A percentile compares a stretch with the other conserved stretches of the same genome.
phyloP scores from a whole-genome alignment of 1,139 yeast genomes.

The Yamadazyma atlantica region DNA sequence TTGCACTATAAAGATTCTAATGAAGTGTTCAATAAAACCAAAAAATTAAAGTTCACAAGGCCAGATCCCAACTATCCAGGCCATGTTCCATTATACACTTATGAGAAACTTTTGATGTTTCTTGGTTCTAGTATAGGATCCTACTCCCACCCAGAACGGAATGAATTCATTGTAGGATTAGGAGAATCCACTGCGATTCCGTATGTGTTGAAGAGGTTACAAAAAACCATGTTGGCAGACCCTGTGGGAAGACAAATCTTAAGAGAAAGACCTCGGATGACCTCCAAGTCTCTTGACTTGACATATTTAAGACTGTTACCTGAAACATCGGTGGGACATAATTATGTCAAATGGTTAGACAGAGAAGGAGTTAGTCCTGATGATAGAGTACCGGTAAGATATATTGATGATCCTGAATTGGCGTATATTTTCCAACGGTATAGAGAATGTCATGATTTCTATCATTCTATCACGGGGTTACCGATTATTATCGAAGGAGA shows the following conservation, averaged over 20 bases:
- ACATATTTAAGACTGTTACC: constrained; percentile 62
- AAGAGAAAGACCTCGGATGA: constrained; percentile 79
- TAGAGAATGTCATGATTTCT: constrained; percentile 96
- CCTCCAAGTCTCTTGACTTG: constrained; percentile 67
- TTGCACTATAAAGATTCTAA: constrained; percentile 43
- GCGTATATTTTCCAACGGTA: constrained; percentile 91
- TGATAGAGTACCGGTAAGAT: constrained; percentile 83
- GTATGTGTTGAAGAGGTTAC: constrained; percentile 59
- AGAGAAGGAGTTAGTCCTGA: constrained; percentile 92
- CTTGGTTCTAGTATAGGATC: constrained; percentile 83
- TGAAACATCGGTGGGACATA: constrained; percentile 71
- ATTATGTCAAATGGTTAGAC: constrained; percentile 79
- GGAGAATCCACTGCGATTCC: constrained; percentile 91
- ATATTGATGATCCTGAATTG: constrained; percentile 84
- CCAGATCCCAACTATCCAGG: constrained; percentile 64
- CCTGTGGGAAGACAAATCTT: constrained; percentile 75
- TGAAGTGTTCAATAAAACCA: constrained; percentile 25
- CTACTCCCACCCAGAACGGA: constrained; percentile 75
- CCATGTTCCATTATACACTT: constrained; percentile 69
- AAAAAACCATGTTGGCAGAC: constrained; percentile 73
- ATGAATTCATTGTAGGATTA: constrained; percentile 83
- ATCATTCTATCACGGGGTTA: constrained; percentile 86
- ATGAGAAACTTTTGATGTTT: constrained; percentile 66
- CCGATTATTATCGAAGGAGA: constrained; percentile 96
- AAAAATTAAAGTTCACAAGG: constrained; percentile 32